phyloP scores from a whole-genome alignment of 441 rosid genomes.

The Breynia disticha region DNA sequence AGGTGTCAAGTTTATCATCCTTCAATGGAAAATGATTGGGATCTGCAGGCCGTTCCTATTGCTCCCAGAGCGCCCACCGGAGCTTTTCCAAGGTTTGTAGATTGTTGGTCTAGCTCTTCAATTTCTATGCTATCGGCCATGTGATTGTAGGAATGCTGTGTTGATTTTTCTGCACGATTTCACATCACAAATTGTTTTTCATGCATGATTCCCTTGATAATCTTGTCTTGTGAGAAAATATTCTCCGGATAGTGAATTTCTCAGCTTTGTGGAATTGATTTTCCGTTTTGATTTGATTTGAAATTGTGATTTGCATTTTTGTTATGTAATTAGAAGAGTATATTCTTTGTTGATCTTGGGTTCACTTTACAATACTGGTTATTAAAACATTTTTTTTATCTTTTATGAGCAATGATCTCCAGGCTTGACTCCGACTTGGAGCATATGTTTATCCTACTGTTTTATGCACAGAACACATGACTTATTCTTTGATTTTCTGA shows the following conservation, averaged over 20 bases:
- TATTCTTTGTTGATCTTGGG: neutral
- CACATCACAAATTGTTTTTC: neutral
- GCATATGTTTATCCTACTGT: neutral
- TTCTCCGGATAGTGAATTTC: slow-evolving; percentile 9
- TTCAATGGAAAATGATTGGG: slow-evolving; percentile 86
- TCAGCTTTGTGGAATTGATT: too few relatives aligned
- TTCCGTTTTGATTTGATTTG: slow-evolving; percentile 1
- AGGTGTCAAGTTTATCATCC: slow-evolving; percentile 91
- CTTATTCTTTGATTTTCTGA: neutral
- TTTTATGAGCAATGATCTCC: too few relatives aligned
- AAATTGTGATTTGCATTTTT: neutral
- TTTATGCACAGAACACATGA: neutral
- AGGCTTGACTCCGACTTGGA: too few relatives aligned
- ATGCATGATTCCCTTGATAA: too few relatives aligned
- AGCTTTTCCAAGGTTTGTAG: slow-evolving; percentile 52
- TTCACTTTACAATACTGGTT: too few relatives aligned
- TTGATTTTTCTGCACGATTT: neutral
- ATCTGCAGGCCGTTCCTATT: slow-evolving; percentile 83
- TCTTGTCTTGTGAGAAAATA: neutral
- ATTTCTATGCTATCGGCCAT: neutral
- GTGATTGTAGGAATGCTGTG: neutral
- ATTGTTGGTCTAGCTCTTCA: neutral
- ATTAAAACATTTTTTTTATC: too few relatives aligned
- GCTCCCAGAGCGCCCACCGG: slow-evolving; percentile 53
- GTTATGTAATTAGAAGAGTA: neutral